Evolutionary conservation across 257 asterid genomes (phyloP).

Genomic region (Penstemon newberryi): DNA sequence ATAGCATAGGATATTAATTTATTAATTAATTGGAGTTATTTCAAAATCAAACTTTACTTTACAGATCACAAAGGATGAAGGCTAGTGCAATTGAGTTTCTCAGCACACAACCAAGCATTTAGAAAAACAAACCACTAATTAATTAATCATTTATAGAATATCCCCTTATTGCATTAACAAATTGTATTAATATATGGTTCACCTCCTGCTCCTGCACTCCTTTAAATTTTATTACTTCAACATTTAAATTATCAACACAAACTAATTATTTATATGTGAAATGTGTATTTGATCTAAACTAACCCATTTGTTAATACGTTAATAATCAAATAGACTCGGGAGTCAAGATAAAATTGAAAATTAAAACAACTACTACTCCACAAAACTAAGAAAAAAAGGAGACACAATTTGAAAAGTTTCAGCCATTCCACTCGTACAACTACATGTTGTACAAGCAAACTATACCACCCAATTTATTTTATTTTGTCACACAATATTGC

Average conservation of each 20-base stretch:
- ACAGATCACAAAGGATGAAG: conserved; percentile 35
- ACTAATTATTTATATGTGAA: too few relatives aligned
- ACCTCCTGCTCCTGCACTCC: too few relatives aligned
- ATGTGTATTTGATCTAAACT: not conserved
- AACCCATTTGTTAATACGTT: not conserved
- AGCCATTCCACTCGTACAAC: conserved; percentile 16
- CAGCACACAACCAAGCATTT: conserved; percentile 21
- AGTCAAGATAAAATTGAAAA: too few relatives aligned
- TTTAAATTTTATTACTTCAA: too few relatives aligned
- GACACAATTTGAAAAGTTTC: not conserved
- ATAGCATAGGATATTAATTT: conserved; percentile 4
- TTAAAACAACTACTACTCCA: too few relatives aligned
- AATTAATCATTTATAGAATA: not conserved
- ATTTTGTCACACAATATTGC: conserved; percentile 46
- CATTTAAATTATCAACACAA: too few relatives aligned
- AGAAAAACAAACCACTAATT: not conserved
- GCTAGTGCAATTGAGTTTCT: conserved; percentile 27
- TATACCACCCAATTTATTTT: not conserved
- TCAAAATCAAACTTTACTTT: conserved; percentile 32
- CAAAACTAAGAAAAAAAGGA: not conserved
- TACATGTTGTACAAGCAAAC: conserved; percentile 44
- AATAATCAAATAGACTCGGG: not conserved
- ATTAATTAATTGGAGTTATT: not conserved
- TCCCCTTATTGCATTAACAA: not conserved
- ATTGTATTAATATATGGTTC: not conserved